Base-by-base conservation (phyloP, 1,284 basidiomycete genomes). In the Fomitopsis betulina region DNA sequence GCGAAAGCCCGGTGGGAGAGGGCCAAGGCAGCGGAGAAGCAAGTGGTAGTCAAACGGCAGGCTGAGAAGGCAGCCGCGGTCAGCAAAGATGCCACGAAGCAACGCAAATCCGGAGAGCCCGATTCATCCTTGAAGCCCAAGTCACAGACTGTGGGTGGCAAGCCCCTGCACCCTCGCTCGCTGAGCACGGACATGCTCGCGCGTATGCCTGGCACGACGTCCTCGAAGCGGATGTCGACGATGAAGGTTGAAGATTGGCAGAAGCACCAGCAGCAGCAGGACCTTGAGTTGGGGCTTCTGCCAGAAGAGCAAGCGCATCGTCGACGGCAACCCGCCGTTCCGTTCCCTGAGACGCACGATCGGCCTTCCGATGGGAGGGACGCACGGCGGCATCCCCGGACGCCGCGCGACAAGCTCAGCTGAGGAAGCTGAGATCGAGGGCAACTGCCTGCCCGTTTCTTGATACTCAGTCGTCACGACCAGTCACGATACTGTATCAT, bases 211-310 rank as follows among this genome's bases (percentile, higher is more conserved):
- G 72, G 68, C n/a, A 57, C 63, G 7, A 61, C 69, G 43, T 77
- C 85, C 30, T 83, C 86, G 53, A 84, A 81, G 67, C 81, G 87
- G 51, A 69, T 85, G 70, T 91, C 89, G 47, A 83, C 79, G 68
- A 72, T 90, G 76, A 90, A 91, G 70, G 90, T 92, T 37, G 87
- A 91, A 69, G 89, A 91, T 66, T 92, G 90, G 89, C 86, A 89
- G 70, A 80, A 80, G 61, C 79, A 84, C 66, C 89, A 91, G 67
- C 76, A 83, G 51, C 89, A 91, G 67, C 76, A 83, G 51, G 73
- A 73, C 40, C 79, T 79, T 32, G 62, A 66, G 65, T 65, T 54
- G 61, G 62, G 23, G 67, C 64, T 58, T 65, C 67, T 61, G 33
- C 66, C 69, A 54, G 58, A 74, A 74, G 53, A 73, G 72, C 56